phyloP scores from a whole-genome alignment of 169 alveolate genomes.

The Babesia gibsoni region DNA sequence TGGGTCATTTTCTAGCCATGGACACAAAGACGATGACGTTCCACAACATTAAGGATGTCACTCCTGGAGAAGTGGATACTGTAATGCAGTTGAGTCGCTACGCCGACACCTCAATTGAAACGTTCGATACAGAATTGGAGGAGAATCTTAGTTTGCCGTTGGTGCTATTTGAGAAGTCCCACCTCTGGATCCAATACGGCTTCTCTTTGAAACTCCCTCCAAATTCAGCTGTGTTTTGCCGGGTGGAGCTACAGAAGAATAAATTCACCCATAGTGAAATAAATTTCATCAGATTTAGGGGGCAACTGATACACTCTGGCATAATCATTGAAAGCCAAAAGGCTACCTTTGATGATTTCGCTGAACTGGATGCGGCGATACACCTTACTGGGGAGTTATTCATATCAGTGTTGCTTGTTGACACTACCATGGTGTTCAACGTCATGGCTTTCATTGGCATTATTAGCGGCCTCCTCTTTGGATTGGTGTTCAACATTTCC shows the following conservation, averaged over 20 bases:
- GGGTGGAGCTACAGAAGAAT: conserved; percentile 53
- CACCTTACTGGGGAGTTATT: conserved; percentile 28
- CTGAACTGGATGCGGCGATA: neutral
- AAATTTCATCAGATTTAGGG: conserved; percentile 41
- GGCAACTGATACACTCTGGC: conserved; percentile 50
- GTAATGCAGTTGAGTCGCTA: neutral
- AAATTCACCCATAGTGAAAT: conserved; percentile 26
- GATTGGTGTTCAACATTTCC: conserved; percentile 35
- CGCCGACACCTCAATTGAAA: neutral
- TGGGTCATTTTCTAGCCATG: neutral
- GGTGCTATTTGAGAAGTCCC: conserved; percentile 13
- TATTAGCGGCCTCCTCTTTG: conserved; percentile 38
- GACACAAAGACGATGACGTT: neutral
- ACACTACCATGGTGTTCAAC: conserved; percentile 52
- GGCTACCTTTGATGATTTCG: neutral
- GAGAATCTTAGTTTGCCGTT: neutral
- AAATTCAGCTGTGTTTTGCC: neutral
- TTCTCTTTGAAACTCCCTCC: conserved; percentile 15
- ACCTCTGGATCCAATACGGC: conserved; percentile 48
- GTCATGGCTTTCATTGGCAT: conserved; percentile 58
- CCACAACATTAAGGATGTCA: neutral
- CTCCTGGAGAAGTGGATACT: too few relatives aligned
- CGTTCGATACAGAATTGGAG: neutral
- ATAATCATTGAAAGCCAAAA: conserved; percentile 6
- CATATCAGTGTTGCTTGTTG: conserved; percentile 42